Percentiles rank a stretch among this genome's conserved stretches.
phyloP scores from a whole-genome alignment of 2,329 filamentous ascomycete species.

The Sporothrix inflata region DNA sequence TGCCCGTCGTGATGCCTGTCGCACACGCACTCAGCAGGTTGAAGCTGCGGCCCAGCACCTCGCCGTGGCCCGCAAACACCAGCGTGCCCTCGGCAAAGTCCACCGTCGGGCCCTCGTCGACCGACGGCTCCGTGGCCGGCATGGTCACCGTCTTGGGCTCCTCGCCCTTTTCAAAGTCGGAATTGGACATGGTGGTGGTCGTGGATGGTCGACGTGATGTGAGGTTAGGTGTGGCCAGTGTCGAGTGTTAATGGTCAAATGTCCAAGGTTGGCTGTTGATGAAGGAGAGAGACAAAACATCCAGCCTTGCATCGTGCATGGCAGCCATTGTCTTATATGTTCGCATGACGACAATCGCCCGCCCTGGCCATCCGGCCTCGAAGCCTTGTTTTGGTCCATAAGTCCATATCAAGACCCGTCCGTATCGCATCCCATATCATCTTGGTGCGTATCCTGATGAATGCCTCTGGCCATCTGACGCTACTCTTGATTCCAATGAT shows the following conservation, averaged over 20 bases:
- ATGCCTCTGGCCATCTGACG: not conserved
- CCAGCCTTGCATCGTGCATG: no score
- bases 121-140: not conserved
- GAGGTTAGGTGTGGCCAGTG: not conserved
- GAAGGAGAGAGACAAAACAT: no score
- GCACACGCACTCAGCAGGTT: constrained; percentile 17
- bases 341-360: not conserved
- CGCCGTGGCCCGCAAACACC: constrained; percentile 3
- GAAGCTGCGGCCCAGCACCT: constrained; percentile 2
- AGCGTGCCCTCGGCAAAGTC: constrained; percentile 12
- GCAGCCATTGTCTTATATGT: not conserved
- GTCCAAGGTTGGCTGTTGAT: not conserved
- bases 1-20: constrained; percentile 4
- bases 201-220: not conserved
- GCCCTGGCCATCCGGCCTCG: no score
- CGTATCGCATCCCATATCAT: not conserved
- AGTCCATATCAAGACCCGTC: not conserved
- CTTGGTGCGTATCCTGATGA: not conserved
- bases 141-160: not conserved
- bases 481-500: not conserved
- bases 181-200: not conserved
- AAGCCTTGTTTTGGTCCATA: not conserved
- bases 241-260: not conserved
- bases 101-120: not conserved
- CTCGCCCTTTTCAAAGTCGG: constrained; percentile 10